Percentiles rank a stretch among this genome's conserved stretches.
Evolutionary conservation across 2,329 filamentous ascomycete genomes (phyloP).

Genomic region (Neonectria punicea): DNA sequence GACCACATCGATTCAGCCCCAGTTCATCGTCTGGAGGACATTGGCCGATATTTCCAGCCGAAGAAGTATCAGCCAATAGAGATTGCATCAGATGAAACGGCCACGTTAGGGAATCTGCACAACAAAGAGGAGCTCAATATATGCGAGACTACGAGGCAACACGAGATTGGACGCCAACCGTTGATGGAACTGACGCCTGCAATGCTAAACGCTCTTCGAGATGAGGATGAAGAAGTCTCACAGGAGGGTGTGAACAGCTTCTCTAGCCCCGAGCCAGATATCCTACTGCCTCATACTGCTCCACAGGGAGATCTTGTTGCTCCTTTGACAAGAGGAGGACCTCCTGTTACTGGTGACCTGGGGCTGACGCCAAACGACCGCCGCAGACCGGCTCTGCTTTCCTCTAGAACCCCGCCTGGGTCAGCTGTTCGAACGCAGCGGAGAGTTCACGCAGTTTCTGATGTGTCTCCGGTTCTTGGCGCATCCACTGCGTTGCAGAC

Average conservation of each 20-base stretch:
- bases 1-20: conserved; percentile 13
- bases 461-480: conserved; percentile 2
- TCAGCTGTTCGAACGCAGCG: conserved; percentile 17
- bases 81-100: conserved; percentile 50
- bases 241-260: conserved; percentile 7
- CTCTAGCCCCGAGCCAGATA: conserved; percentile 15
- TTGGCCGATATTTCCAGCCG: conserved; percentile 47
- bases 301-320: not conserved
- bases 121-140: conserved; percentile 12
- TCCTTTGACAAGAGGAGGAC: not conserved
- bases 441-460: not conserved
- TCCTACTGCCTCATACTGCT: conserved; percentile 10
- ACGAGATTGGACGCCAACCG: conserved; percentile 30
- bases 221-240: conserved; percentile 29
- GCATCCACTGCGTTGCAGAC: conserved; percentile 31
- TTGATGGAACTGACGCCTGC: conserved; percentile 39
- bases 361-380: conserved; percentile 12
- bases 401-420: conserved; percentile 22
- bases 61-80: conserved; percentile 40
- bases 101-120: conserved; percentile 37
- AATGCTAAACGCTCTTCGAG: conserved; percentile 31
- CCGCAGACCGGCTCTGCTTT: conserved; percentile 5
- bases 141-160: conserved; percentile 17
- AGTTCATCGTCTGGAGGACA: conserved; percentile 36
- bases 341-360: not conserved